phyloP scores from a whole-genome alignment of 176 grass and related monocot species.

The Paspalum vaginatum region DNA sequence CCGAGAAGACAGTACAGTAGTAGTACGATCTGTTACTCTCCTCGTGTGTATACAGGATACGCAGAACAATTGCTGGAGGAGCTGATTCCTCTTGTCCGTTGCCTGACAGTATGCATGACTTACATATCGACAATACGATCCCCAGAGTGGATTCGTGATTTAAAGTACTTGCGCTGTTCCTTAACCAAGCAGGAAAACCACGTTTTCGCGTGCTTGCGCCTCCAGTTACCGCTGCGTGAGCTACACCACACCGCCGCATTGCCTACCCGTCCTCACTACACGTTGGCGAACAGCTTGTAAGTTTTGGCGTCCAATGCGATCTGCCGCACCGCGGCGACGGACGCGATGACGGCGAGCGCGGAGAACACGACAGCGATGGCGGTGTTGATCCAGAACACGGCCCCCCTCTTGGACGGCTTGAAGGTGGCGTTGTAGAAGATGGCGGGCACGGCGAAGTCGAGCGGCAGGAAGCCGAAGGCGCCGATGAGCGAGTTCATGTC shows the following conservation, averaged over 20 bases:
- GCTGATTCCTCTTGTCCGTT: background rate
- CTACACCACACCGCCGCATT: background rate
- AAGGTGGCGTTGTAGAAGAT: constrained; percentile 91
- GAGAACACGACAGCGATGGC: constrained; percentile 69
- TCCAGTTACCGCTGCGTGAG: too few species aligned
- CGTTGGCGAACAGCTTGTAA: constrained; percentile 95
- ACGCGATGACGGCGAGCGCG: constrained; percentile 54
- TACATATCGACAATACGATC: background rate
- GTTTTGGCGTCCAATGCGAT: constrained; percentile 67
- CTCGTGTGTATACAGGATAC: background rate
- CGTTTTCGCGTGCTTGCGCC: background rate
- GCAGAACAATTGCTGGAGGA: background rate
- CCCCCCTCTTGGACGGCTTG: constrained; percentile 64
- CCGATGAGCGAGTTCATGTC: constrained; percentile 90
- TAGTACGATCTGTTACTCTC: background rate
- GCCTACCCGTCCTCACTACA: constrained; percentile 45
- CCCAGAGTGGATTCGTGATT: background rate
- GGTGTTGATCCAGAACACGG: constrained; percentile 86
- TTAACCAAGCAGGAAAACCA: background rate
- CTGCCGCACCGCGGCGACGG: constrained; percentile 77
- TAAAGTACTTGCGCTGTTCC: background rate
- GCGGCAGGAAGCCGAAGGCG: constrained; percentile 89
- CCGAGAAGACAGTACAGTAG: background rate
- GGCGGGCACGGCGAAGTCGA: constrained; percentile 81
- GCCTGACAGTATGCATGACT: too few species aligned